Conservation (phyloP, 495 filamentous ascomycete species). For the Parathielavia appendiculata region DNA sequence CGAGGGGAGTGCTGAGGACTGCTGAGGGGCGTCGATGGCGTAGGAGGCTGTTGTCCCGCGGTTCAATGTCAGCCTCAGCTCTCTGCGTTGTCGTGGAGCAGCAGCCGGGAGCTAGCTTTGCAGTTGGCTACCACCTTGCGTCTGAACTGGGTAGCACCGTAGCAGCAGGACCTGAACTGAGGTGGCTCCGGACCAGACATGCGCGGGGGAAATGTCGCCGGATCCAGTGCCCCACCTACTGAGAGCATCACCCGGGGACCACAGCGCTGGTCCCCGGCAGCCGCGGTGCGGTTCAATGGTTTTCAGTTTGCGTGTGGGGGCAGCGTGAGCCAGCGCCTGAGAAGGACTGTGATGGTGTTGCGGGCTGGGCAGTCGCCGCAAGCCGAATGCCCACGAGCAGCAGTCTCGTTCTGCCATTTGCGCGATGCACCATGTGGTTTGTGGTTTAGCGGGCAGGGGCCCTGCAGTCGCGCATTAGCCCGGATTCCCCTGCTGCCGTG, state of each 20-base stretch:
- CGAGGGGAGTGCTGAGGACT: not conserved
- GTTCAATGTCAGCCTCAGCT: slow-evolving; percentile 5
- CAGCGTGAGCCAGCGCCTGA: not conserved
- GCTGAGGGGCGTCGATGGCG: slow-evolving; percentile 4
- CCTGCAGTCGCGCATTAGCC: slow-evolving; percentile 4
- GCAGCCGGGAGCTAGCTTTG: not conserved
- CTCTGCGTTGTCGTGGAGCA: not conserved
- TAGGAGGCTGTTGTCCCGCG: slow-evolving; percentile 14
- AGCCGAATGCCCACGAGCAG: slow-evolving; percentile 26
- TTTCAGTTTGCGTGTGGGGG: slow-evolving; percentile 12
- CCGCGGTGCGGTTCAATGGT: slow-evolving; percentile 13
- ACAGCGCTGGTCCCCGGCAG: slow-evolving; percentile 7
- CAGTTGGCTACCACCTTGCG: not conserved
- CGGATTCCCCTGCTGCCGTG: slow-evolving; percentile 1
- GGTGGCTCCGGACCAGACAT: not conserved
- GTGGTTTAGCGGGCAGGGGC: not conserved
- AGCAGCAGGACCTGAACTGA: too few relatives aligned
- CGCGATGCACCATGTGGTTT: slow-evolving; percentile 17
- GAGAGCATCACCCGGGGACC: not conserved
- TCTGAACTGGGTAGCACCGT: too few relatives aligned
- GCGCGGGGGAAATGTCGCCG: not conserved
- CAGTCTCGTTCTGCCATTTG: slow-evolving; percentile 25
- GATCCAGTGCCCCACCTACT: not conserved
- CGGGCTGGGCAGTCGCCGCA: slow-evolving; percentile 21
- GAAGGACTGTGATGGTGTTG: slow-evolving; percentile 6